Percentiles rank a stretch among this genome's conserved stretches.
Evolutionary conservation across 257 asterid genomes (phyloP).

Genomic region (Coffea canephora): DNA sequence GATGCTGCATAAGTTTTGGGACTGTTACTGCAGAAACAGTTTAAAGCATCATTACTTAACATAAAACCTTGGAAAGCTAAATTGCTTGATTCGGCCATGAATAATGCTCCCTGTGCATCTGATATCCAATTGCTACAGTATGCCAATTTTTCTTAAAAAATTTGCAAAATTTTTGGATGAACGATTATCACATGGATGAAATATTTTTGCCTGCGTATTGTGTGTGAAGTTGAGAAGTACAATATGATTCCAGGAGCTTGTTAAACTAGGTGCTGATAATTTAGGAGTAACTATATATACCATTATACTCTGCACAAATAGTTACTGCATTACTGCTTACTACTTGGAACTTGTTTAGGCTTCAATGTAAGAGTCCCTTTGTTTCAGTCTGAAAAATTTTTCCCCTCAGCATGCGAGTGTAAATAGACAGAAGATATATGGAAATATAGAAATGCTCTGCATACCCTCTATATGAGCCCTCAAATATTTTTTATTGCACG

Average conservation of each 20-base stretch:
- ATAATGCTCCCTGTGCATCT: background rate
- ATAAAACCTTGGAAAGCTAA: background rate
- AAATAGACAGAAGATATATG: background rate
- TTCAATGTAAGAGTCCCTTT: background rate
- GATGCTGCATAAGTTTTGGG: background rate
- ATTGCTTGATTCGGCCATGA: background rate
- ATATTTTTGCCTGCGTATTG: background rate
- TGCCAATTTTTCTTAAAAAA: too few relatives aligned
- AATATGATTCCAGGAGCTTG: background rate
- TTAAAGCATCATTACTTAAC: background rate
- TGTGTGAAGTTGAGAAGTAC: background rate
- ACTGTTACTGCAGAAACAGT: background rate
- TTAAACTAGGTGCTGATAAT: background rate
- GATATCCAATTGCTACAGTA: too few relatives aligned
- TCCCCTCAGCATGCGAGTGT: background rate
- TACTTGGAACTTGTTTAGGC: background rate
- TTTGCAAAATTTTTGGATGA: background rate
- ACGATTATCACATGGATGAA: background rate
- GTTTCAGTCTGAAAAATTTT: too few relatives aligned
- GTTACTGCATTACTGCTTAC: background rate
- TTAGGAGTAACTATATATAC: background rate
- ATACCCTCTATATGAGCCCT: background rate
- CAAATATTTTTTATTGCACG: background rate
- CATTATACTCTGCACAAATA: background rate
- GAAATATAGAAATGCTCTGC: background rate